Evolutionary conservation across 2,329 filamentous ascomycete genomes (phyloP).

Genomic region (Neurospora crassa): DNA sequence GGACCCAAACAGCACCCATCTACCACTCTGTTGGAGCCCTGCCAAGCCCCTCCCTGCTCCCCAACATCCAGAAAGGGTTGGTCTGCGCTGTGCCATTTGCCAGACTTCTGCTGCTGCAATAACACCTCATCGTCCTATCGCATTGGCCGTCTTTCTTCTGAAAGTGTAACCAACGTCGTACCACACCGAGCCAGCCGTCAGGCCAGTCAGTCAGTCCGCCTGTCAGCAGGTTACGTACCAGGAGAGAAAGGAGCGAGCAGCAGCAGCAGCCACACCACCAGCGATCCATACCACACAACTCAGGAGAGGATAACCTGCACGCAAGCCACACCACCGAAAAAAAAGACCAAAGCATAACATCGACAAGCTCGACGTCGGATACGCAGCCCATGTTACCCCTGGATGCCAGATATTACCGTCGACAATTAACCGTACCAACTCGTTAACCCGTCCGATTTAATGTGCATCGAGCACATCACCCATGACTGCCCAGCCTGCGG

Average conservation of each 20-base stretch:
- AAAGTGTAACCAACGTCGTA: background rate
- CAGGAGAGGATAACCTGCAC: background rate
- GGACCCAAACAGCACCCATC: background rate
- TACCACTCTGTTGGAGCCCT: background rate
- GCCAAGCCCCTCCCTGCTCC: background rate
- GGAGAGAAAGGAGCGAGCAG: background rate
- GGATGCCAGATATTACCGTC: background rate
- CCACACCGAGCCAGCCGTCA: background rate
- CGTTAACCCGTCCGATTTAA: constrained; percentile 28
- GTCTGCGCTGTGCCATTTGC: background rate
- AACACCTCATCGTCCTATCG: background rate
- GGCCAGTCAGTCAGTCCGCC: background rate
- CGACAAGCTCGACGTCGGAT: background rate
- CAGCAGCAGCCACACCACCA: background rate
- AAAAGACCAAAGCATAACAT: background rate
- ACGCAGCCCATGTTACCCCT: background rate
- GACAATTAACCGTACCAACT: background rate
- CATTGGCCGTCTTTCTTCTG: background rate
- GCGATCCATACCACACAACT: background rate
- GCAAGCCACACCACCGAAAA: background rate
- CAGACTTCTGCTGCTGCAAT: background rate
- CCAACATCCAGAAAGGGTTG: background rate
- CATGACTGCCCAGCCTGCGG: constrained; percentile 47
- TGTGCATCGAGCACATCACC: constrained; percentile 49
- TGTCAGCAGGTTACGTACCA: too few relatives aligned